Percentiles rank a stretch among this genome's conserved stretches.
Evolutionary conservation across 345 rosid genomes (phyloP).

Genomic region (Murraya koenigii): DNA sequence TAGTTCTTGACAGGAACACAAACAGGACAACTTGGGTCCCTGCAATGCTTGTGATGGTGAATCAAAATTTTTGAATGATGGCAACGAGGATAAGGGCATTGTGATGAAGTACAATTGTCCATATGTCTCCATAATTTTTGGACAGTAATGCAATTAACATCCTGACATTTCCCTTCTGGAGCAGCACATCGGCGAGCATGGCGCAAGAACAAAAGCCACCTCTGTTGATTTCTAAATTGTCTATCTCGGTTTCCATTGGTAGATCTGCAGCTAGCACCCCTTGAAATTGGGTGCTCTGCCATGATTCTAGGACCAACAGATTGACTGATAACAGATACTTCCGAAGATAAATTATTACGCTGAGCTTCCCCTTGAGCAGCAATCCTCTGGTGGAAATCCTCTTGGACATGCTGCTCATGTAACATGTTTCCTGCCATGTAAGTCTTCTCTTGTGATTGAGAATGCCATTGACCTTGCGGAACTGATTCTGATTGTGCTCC

Average conservation of each 20-base stretch:
- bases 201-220: slow-evolving; percentile 82
- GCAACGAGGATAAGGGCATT: slow-evolving; percentile 77
- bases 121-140: slow-evolving; percentile 74
- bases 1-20: slow-evolving; percentile 75
- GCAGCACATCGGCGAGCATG: slow-evolving; percentile 85
- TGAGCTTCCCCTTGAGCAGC: slow-evolving; percentile 81
- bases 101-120: slow-evolving; percentile 56
- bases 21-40: slow-evolving; percentile 71
- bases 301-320: slow-evolving; percentile 43
- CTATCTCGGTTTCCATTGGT: slow-evolving; percentile 55
- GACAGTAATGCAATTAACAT: slow-evolving; percentile 52
- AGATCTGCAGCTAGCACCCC: slow-evolving; percentile 40
- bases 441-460: slow-evolving; percentile 54
- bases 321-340: slow-evolving; percentile 51
- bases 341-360: slow-evolving; percentile 57
- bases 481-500: slow-evolving; percentile 53
- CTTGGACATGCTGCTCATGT: slow-evolving; percentile 67
- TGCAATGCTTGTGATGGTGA: slow-evolving; percentile 63
- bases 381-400: slow-evolving; percentile 70
- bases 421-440: slow-evolving; percentile 45
- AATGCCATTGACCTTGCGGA: slow-evolving; percentile 57
- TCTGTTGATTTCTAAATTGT: slow-evolving; percentile 66
- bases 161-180: slow-evolving; percentile 82
- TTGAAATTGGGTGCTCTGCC: slow-evolving; percentile 42
- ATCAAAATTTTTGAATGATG: slow-evolving; percentile 63